Conservation (phyloP, 331 rosid species). For the Prunus yedoensis region DNA sequence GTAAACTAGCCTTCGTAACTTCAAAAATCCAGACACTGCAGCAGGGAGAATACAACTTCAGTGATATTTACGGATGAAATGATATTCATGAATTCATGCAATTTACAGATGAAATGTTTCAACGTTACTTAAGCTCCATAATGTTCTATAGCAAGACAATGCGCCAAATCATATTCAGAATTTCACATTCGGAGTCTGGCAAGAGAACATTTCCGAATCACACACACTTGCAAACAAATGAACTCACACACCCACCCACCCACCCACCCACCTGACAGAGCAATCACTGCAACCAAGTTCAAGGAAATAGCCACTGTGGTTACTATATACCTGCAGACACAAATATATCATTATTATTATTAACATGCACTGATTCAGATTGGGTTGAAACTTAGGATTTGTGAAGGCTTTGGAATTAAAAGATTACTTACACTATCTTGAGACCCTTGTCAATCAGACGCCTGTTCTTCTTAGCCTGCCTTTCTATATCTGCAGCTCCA, state of each 20-base stretch:
- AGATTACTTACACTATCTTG: constrained; percentile 41
- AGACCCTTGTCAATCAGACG: constrained; percentile 53
- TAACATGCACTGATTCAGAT: background rate
- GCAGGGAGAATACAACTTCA: constrained; percentile 24
- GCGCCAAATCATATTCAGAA: background rate
- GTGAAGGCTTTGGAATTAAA: background rate
- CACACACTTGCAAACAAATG: background rate
- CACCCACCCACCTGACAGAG: constrained; percentile 47
- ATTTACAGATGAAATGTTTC: too few relatives aligned
- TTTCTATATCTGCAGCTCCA: constrained; percentile 48
- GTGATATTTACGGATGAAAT: constrained; percentile 8
- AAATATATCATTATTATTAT: background rate
- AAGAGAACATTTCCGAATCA: background rate
- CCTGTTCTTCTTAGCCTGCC: constrained; percentile 59
- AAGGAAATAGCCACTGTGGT: constrained; percentile 45
- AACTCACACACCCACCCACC: too few relatives aligned
- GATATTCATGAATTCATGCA: background rate
- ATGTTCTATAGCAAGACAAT: background rate
- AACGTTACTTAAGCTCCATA: background rate
- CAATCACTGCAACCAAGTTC: constrained; percentile 47
- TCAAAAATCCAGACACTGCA: constrained; percentile 57
- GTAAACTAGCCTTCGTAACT: constrained; percentile 37
- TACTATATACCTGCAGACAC: constrained; percentile 52
- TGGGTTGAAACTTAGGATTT: too few relatives aligned
- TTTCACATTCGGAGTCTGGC: background rate